Percentiles rank a stretch among this genome's conserved stretches.
Conservation (phyloP, 176 grass and related monocot species). For the Eremochloa ophiuroides region DNA sequence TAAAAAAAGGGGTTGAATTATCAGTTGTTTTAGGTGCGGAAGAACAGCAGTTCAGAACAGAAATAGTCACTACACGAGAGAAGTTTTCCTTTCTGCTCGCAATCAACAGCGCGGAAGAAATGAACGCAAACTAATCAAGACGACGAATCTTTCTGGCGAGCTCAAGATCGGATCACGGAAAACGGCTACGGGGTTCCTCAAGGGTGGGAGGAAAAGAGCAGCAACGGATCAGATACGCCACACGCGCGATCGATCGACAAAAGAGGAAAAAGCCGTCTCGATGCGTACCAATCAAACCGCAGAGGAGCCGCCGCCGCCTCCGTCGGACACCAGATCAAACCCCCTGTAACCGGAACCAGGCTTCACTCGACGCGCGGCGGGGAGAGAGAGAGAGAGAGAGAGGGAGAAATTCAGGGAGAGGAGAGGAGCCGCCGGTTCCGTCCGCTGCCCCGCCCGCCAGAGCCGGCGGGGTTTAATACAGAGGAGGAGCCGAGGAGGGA, state of each 20-base stretch:
- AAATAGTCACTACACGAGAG: not conserved
- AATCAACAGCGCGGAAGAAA: not conserved
- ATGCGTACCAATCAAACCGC: slow-evolving; percentile 18
- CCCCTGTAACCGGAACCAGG: not conserved
- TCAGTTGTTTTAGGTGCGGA: not conserved
- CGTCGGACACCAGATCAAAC: not conserved
- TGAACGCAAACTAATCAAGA: too few relatives aligned
- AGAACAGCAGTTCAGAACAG: not conserved
- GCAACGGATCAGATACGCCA: not conserved
- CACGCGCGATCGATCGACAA: not conserved
- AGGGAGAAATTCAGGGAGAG: not conserved
- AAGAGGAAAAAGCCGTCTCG: not conserved
- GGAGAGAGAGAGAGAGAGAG: too few relatives aligned
- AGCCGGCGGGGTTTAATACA: slow-evolving; percentile 11
- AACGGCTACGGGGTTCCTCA: not conserved
- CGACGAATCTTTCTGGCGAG: not conserved
- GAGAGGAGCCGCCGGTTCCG: not conserved
- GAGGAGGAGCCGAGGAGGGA: too few relatives aligned
- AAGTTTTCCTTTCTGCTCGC: not conserved
- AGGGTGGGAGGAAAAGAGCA: not conserved
- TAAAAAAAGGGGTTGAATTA: too few relatives aligned
- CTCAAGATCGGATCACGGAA: not conserved
- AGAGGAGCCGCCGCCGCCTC: not conserved
- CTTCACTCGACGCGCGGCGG: not conserved
- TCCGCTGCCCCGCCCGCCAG: not conserved